These are phyloP conservation scores for Protea cynaroides DNA, from an alignment of 164 flowering plant genomes.

Conservation along the genomic window DNA sequence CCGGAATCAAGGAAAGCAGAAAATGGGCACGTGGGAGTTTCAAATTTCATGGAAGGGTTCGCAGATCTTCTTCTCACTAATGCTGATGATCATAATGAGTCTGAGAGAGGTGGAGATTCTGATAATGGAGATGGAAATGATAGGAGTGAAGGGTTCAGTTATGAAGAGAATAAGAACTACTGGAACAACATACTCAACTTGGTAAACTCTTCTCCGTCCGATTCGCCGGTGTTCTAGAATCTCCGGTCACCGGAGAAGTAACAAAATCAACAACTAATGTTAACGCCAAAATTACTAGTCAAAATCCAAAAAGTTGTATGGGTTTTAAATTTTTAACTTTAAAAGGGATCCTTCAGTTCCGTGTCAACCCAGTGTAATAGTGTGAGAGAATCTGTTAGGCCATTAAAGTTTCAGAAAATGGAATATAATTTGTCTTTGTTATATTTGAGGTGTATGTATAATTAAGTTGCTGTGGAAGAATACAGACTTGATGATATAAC, in stretches of 20 bases:
- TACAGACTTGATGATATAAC: too few relatives aligned
- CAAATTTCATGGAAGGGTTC: conserved; percentile 20
- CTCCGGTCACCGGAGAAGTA: neutral
- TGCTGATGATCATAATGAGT: conserved; percentile 13
- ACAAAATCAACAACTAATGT: too few relatives aligned
- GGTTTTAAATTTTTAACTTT: too few relatives aligned
- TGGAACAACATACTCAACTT: conserved; percentile 81
- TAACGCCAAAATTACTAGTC: too few relatives aligned
- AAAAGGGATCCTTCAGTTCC: too few relatives aligned
- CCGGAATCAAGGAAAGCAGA: neutral
- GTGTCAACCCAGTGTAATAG: neutral
- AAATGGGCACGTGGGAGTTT: neutral
- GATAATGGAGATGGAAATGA: conserved; percentile 18
- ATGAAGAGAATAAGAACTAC: conserved; percentile 65
- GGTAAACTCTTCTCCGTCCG: conserved; percentile 67
- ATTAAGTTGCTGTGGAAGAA: neutral
- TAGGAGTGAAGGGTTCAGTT: conserved; percentile 18
- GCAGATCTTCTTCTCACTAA: conserved; percentile 36
- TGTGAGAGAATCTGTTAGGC: too few relatives aligned
- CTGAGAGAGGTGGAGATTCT: conserved; percentile 17
- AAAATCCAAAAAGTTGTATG: too few relatives aligned
- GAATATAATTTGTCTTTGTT: too few relatives aligned
- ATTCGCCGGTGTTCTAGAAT: conserved; percentile 49
- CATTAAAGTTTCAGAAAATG: too few relatives aligned
- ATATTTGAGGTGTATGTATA: too few relatives aligned